Evolutionary conservation across 352 stramenopile species (phyloP), one percentile per base, ranked within the genome.

Genomic region (Globisporangium cylindrosporum): DNA sequence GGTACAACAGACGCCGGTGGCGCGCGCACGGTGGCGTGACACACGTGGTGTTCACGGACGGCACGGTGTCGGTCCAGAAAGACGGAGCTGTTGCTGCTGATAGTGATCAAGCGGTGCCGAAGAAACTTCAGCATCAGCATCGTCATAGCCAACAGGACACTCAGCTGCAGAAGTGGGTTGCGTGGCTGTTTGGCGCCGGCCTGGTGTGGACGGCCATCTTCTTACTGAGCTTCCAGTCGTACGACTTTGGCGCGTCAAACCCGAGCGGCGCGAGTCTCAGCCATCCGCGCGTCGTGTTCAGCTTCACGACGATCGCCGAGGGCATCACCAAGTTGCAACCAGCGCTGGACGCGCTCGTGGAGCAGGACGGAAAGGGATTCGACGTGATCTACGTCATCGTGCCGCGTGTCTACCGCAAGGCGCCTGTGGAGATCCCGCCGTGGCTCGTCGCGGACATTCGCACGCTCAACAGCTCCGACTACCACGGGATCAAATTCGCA

Each of bases 351-450:
- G 74, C 78, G 14, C 59, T 85, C 14, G 34, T 89, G 18, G 43
- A 67, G 25, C 78, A 89, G 59, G 63, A 80, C 10, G 71, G 71
- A 25, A 68, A 76, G 27, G 71, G 70, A 0, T 89, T 89, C 49
- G 78, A 84, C 49, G 56, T 34, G 1, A 69, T 88, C 29, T 86
- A 89, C 64, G 74, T 89, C 36, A 70, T 89, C 20, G 68, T 86
- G 20, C 80, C 80, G 34, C 73, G 67, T 10, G 56, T 66, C 43
- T 89, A 84, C 27, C 72, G 69, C 58, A 66, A 77, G 25, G 59
- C 77, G 6, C n/a, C 56, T 8, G 70, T 86, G n/a, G 46, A 65
- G 4, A 81, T 86, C n/a, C 80, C 78, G 7, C 48, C 63, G 1
- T 89, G 80, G 80, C 66, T 89, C 20, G 29, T 80, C 6, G 32